A percentile compares a stretch with the other conserved stretches of the same genome.
Conservation (phyloP, 257 asterid species). For the Scutellaria galericulata region DNA sequence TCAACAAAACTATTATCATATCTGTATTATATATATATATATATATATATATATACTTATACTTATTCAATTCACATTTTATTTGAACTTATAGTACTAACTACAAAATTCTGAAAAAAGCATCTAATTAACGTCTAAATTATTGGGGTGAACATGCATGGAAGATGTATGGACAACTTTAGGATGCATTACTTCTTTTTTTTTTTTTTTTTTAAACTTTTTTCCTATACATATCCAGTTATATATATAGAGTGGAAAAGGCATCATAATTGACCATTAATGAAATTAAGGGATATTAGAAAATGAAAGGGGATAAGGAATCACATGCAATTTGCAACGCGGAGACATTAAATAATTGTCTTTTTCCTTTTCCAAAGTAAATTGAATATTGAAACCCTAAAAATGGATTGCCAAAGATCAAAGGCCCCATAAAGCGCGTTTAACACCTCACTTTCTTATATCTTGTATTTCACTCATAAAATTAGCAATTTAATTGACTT, state of each 20-base stretch:
- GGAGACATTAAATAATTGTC: conserved; percentile 20
- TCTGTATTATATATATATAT: too few relatives aligned
- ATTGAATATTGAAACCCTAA: background rate
- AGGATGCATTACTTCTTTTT: too few relatives aligned
- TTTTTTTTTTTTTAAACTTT: too few relatives aligned
- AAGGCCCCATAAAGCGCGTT: conserved; percentile 37
- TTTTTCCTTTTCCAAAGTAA: conserved; percentile 5
- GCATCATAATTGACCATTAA: background rate
- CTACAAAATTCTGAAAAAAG: too few relatives aligned
- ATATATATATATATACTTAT: too few relatives aligned
- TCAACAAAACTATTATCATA: too few relatives aligned
- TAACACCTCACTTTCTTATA: background rate
- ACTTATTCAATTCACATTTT: too few relatives aligned
- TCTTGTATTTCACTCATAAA: background rate
- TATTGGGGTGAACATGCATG: background rate
- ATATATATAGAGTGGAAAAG: background rate
- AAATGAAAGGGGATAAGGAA: conserved; percentile 29
- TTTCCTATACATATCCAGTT: too few relatives aligned
- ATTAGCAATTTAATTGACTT: background rate
- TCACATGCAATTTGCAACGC: background rate
- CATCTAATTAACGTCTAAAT: too few relatives aligned
- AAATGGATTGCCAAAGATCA: background rate
- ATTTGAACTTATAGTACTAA: too few relatives aligned
- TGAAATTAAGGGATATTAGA: conserved; percentile 15
- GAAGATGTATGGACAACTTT: conserved; percentile 6